Percentiles rank a stretch among this genome's conserved stretches.
phyloP scores from a whole-genome alignment of 176 grass and related monocot species.

The Musa troglodytarum region DNA sequence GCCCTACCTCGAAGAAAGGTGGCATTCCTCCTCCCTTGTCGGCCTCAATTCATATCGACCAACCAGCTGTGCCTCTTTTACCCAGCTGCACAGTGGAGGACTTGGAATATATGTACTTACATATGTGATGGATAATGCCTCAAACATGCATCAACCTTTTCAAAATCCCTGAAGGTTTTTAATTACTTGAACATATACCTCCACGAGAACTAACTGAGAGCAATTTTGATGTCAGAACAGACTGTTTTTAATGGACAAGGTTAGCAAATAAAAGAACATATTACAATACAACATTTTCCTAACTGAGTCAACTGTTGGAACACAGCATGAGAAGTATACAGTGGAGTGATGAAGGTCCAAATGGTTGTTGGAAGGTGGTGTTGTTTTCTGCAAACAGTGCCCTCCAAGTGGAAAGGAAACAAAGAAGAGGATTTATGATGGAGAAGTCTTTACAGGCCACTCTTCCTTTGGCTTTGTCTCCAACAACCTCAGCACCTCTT shows the following conservation, averaged over 20 bases:
- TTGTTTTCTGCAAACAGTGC: slow-evolving; percentile 4
- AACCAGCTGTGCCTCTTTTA: not conserved
- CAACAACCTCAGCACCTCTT: not conserved
- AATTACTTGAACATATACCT: too few species aligned
- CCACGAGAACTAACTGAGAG: too few species aligned
- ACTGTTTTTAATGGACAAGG: too few species aligned
- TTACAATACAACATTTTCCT: too few species aligned
- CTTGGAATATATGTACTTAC: too few species aligned
- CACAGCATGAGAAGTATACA: not conserved
- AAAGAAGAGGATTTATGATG: slow-evolving; percentile 13
- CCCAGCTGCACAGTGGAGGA: too few species aligned
- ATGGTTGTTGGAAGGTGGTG: not conserved
- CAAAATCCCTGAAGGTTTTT: too few species aligned
- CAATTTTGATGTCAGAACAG: too few species aligned
- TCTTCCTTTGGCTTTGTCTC: not conserved
- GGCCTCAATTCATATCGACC: slow-evolving; percentile 1
- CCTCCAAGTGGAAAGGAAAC: not conserved
- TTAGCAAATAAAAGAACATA: too few species aligned
- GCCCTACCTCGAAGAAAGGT: not conserved
- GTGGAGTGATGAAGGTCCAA: too few species aligned
- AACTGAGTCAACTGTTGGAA: not conserved
- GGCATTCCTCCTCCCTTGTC: not conserved
- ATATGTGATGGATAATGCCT: too few species aligned
- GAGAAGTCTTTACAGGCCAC: not conserved
- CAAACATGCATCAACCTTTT: not conserved